Evolutionary conservation across 1,284 basidiomycete genomes (phyloP), one percentile per base, ranked within the genome.

Genomic region (Leccinum variabile): DNA sequence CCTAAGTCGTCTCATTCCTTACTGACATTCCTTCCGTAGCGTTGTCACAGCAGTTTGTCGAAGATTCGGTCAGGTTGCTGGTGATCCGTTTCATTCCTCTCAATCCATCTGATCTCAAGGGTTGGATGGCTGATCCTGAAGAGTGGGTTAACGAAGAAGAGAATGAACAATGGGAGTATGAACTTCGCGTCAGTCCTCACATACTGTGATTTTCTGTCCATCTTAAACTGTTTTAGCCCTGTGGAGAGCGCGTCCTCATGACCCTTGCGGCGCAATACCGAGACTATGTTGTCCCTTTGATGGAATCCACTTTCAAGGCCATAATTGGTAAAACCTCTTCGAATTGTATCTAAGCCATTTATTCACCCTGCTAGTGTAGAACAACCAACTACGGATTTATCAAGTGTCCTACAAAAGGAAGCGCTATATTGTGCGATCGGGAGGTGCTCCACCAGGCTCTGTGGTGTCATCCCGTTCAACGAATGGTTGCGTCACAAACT

Each of bases 101-200:
- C 37, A 91, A 90, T 60, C 82, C 89, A 1, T 77, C 82, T 5
- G 94, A 96, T 73, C 81, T 96, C 5, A 86, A 93, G 66, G 82
- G 80, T 3, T 92, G 94, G 88, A 83, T 89, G 77, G 81, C 83
- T 30, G 92, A 95, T 75, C 92, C 94, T 0, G 94, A 97, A 77
- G 92, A 95, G 70, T 97, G 94, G 92, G 84, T 94, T 5, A 90
- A 93, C 63, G 74, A 84, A 2, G 92, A 95, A 76, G 94, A 94
- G 67, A 90, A 89, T 63, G 92, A 94, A 33, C 84, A 89, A 63
- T 97, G 94, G 94, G 88, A 93, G 63, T 96, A 85, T 69, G 91
- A 94, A 69, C 86, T 95, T 63, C 82, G 94, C 61, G 94, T 95
- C 60, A 13, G 69, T 56, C 18, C 39, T 54, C 55, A 41, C 14